Evolutionary conservation across 108 stramenopile genomes (phyloP), one percentile per base, ranked within the genome.

Genomic region (Craspedostauros australis): DNA sequence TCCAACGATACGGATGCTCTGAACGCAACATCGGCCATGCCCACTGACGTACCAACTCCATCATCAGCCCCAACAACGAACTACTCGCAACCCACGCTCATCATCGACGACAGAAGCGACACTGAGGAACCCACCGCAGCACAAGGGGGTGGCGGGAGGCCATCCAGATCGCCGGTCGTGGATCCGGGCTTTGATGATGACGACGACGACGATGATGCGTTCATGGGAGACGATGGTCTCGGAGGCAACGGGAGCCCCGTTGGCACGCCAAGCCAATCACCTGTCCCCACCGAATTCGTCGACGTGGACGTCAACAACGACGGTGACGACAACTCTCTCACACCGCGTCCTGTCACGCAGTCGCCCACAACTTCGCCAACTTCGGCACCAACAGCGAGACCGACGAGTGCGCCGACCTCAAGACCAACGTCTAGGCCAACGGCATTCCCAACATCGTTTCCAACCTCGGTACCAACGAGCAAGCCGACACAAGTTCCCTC

Each of bases 181-280:
- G 89, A 83, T 7, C 43, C 87, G 39, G 89, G 87, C 68, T 65
- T 91, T 51, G 85, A 91, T 25, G 89, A 86, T 55, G 88, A 81
- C 37, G 85, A 69, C 16, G 81, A 82, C 23, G 67, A 65, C 20
- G 25, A 69, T 20, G 40, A 51, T 22, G 32, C 46, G 24, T 12
- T 23, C 26, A 44, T 38, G 16, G 39, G 31, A 19, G 57, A 16
- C 18, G 59, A 47, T 1, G 37, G 46, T 22, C 57, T 53, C 45
- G 57, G 39, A 15, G 50, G 44, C 28, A 37, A 26, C 7, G 45
- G 15, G 21, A 48, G n/a, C n/a, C 32, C n/a, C n/a, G n/a, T n/a
- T n/a, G n/a, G n/a, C n/a, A n/a, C n/a, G n/a, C n/a, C n/a, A n/a
- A n/a, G n/a, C n/a, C n/a, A n/a, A n/a, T n/a, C n/a, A n/a, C 46